phyloP scores from a whole-genome alignment of 2,329 filamentous ascomycete genomes.

The Neofusicoccum parvum region DNA sequence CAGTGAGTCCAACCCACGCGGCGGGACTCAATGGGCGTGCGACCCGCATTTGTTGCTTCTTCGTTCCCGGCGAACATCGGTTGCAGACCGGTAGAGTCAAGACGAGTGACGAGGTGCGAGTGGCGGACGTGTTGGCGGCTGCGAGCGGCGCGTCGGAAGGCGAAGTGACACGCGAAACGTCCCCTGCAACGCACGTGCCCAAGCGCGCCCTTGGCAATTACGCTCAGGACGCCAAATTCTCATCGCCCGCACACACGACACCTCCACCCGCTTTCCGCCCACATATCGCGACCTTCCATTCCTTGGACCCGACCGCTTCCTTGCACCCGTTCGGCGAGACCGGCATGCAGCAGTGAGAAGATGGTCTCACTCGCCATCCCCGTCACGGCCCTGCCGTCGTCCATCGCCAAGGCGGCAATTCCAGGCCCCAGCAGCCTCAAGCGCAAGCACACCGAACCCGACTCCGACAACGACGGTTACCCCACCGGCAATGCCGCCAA shows the following conservation, averaged over 20 bases:
- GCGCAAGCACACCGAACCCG: slow-evolving; percentile 38
- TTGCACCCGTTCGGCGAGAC: not conserved
- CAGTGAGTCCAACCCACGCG: too few species aligned
- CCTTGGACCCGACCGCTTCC: not conserved
- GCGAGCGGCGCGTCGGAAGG: too few species aligned
- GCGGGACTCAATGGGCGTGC: too few species aligned
- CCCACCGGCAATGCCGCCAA: slow-evolving; percentile 42
- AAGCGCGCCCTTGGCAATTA: not conserved
- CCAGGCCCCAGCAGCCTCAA: slow-evolving; percentile 37
- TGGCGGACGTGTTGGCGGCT: too few species aligned
- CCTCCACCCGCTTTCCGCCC: slow-evolving; percentile 13
- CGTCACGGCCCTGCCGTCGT: slow-evolving; percentile 27
- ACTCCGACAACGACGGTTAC: slow-evolving; percentile 32
- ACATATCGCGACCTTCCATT: slow-evolving; percentile 1
- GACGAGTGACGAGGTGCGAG: too few species aligned
- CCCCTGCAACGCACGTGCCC: not conserved
- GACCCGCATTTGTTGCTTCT: too few species aligned
- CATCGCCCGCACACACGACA: slow-evolving; percentile 19
- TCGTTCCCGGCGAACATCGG: too few species aligned
- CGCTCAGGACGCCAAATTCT: slow-evolving; percentile 16
- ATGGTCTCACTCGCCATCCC: slow-evolving; percentile 44
- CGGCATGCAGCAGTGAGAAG: slow-evolving; percentile 6
- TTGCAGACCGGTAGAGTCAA: too few species aligned
- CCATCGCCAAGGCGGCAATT: slow-evolving; percentile 30
- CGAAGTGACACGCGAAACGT: not conserved